These are phyloP conservation scores for Candida suzukii DNA, from an alignment of 805 yeast genomes.

Conservation along the genomic window DNA sequence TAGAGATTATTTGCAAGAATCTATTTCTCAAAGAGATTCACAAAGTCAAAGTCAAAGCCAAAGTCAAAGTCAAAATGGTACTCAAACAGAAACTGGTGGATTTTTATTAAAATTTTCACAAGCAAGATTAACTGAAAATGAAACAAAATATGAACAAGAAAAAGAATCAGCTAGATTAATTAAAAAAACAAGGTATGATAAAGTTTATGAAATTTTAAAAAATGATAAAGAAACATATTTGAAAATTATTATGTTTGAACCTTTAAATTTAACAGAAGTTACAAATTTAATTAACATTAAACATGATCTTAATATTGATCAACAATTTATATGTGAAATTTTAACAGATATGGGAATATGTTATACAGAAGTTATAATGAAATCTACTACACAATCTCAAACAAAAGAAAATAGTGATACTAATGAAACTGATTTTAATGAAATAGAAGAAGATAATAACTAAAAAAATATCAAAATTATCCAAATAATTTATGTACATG, in stretches of 20 bases:
- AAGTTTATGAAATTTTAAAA: conserved; percentile 11
- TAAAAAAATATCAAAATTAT: too few relatives aligned
- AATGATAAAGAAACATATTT: conserved; percentile 9
- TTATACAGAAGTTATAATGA: conserved; percentile 4
- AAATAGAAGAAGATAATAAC: neutral
- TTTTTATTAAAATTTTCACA: conserved; percentile 5
- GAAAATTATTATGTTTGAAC: conserved; percentile 17
- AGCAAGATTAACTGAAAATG: conserved; percentile 7
- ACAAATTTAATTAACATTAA: conserved; percentile 10
- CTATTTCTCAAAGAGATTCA: conserved; percentile 5
- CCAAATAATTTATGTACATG: too few relatives aligned
- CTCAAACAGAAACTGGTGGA: neutral
- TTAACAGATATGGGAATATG: conserved; percentile 23
- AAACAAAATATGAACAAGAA: conserved; percentile 7
- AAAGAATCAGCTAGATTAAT: neutral
- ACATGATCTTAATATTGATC: conserved; percentile 12
- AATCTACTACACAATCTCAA: neutral
- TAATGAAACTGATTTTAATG: neutral
- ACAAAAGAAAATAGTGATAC: neutral
- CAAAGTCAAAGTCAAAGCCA: neutral
- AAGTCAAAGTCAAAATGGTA: neutral
- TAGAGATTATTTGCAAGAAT: conserved; percentile 1
- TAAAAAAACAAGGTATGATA: neutral
- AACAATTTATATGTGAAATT: conserved; percentile 12
- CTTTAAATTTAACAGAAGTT: conserved; percentile 15